phyloP scores from a whole-genome alignment of 371 early-diverging fungal genomes.

The Mucor piriformis region DNA sequence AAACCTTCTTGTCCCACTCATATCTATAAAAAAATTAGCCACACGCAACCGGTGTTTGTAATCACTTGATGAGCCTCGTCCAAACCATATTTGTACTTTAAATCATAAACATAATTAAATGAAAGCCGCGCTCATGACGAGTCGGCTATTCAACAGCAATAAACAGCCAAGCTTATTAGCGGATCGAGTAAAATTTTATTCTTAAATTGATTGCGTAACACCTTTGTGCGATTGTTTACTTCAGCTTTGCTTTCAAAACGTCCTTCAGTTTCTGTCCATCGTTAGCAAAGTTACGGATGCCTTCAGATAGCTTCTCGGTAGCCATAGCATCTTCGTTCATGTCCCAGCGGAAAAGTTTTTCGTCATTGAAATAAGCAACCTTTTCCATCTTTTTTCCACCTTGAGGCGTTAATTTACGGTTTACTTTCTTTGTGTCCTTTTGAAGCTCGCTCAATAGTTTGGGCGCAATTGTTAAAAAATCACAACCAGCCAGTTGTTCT shows the following conservation, averaged over 20 bases:
- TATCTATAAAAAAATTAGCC: not conserved
- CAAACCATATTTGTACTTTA: not conserved
- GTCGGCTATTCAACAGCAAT: not conserved
- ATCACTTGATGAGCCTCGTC: not conserved
- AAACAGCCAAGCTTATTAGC: not conserved
- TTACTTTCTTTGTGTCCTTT: slow-evolving; percentile 62
- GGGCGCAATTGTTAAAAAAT: slow-evolving; percentile 96
- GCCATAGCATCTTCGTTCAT: slow-evolving; percentile 98
- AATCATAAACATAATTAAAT: not conserved
- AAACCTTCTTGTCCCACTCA: not conserved
- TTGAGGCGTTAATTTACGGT: slow-evolving; percentile 73
- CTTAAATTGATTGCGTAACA: too few relatives aligned
- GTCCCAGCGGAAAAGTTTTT: slow-evolving; percentile 92
- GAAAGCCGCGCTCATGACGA: not conserved
- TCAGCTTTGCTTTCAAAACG: slow-evolving; percentile 63
- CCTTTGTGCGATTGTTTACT: slow-evolving; percentile 90
- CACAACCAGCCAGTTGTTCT: slow-evolving; percentile 94
- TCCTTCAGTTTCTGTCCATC: slow-evolving; percentile 87
- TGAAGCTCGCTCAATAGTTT: slow-evolving; percentile 79
- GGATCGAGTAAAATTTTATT: too few relatives aligned
- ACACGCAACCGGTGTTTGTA: not conserved
- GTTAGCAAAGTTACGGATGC: slow-evolving; percentile 94
- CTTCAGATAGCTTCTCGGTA: slow-evolving; percentile 95
- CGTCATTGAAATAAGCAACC: slow-evolving; percentile 75
- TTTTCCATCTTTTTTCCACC: slow-evolving; percentile 59